Evolutionary conservation across 352 stramenopile species (phyloP), one percentile per base, ranked within the genome.

Genomic region (Phytophthora sp.): DNA sequence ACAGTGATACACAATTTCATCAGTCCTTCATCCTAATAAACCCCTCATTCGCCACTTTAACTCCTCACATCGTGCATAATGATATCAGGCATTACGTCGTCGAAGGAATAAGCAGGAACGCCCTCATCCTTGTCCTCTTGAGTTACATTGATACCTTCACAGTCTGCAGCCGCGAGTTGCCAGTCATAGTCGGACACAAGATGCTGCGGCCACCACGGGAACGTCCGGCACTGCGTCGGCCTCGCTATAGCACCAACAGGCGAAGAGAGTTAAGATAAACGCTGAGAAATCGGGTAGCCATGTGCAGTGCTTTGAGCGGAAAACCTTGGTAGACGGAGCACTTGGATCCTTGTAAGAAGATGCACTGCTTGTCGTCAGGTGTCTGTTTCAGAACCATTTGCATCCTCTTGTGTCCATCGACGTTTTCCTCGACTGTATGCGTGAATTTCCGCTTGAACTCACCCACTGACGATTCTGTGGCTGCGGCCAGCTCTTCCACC

Each of bases 161-260:
- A 94, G 18, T 86, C 57, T 3, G 42, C 53, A 27, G 86, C 82
- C 1, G 82, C 74, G 9, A 92, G 67, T 18, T 76, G 73, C 86
- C 86, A 94, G 50, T 94, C 86, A 74, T 93, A 93, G 52, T 88
- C 74, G 3, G 86, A 91, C 56, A 91, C 76, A 7, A 94, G 53
- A 57, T 92, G 57, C 53, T 93, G 84, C 31, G 84, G 86, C 86
- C 86, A 94, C 81, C 85, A 94, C 36, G 86, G 86, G 46, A 90
- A 94, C 41, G 86, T 94, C 11, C 81, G 79, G 57, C 86, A 94
- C 64, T 94, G 86, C 38, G 82, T 93, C 29, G 86, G 86, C 9
- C 86, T 74, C 5, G 77, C 84, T 90, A 63, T n/a, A 49, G 16
- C 13, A 47, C 5, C 18, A 39, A 63, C 2, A 52, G 15, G 31